Evolutionary conservation across 306 rosid genomes (phyloP).

Genomic region (Sphenostylis stenocarpa): DNA sequence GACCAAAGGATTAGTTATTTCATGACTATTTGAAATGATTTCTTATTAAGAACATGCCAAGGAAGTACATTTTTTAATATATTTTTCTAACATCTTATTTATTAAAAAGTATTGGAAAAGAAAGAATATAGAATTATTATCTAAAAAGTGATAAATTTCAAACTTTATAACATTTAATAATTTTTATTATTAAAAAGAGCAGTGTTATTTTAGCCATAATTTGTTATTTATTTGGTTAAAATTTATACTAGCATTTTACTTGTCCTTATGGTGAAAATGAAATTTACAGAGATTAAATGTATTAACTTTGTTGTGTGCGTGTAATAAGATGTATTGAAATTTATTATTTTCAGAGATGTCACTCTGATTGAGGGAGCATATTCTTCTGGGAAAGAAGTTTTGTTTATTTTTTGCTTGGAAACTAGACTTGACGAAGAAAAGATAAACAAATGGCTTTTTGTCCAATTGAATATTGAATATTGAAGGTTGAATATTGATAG

Average conservation of each 20-base stretch:
- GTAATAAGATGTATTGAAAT: neutral
- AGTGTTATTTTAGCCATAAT: neutral
- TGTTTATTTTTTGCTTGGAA: neutral
- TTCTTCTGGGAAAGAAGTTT: neutral
- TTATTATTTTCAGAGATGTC: neutral
- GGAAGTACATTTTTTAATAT: no score
- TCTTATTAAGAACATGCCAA: neutral
- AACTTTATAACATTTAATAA: no score
- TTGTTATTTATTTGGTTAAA: neutral
- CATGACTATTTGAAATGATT: neutral
- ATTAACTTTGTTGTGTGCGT: neutral
- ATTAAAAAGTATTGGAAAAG: no score
- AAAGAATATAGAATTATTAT: no score
- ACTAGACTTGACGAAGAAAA: neutral
- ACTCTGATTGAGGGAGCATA: neutral
- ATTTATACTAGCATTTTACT: neutral
- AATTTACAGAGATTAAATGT: neutral
- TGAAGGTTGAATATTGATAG: conserved; percentile 35
- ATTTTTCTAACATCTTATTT: no score
- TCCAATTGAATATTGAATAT: conserved; percentile 30
- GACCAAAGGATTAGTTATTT: neutral
- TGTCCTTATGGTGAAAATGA: neutral
- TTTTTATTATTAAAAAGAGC: no score
- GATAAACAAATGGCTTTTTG: conserved; percentile 7
- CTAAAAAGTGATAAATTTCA: no score